Evolutionary conservation across 2,329 filamentous ascomycete species (phyloP), one percentile per base, ranked within the genome.

Genomic region (Neopestalotiopsis sp.): DNA sequence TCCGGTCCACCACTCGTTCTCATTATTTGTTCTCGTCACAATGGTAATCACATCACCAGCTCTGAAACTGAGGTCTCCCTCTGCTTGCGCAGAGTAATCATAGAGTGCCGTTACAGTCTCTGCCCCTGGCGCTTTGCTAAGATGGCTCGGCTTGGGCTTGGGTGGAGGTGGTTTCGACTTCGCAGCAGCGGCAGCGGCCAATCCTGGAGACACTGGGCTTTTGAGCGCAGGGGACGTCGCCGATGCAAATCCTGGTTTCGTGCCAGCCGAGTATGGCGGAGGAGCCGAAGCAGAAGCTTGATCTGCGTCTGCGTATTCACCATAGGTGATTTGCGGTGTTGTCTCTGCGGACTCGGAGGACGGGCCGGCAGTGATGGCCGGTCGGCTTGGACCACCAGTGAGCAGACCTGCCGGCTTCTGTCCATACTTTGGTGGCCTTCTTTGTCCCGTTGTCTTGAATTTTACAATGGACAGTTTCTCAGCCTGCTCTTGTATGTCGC

Each of bases 1-100:
- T 49, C 96, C 96, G 9, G 87, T 91, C 96, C 96, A 99, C 96
- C 96, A 99, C 81, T 99, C 96, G 74, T 99, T 98, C 65, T 94
- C 91, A 76, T 97, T 98, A 71, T 88, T 86, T n/a, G 94, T 97
- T 73, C 93, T 88, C 70, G 87, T 87, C 2, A 96, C 80, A 74
- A 99, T 95, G 80, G 98, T 95, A 76, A 99, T 98, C 4, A 92
- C 83, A 71, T 99, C 96, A 5, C 95, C 95, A 0, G 94, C 90
- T 20, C 88, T 88, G 83, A 99, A 99, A 76, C 93, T 97, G 71
- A 99, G 84, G 78, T 99, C 96, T 3, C 95, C 95, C 72, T 97
- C 94, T 1, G 95, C 95, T 79, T 98, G 95, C 5, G 96, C 96
- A 71, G 97, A 94, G 77, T 97, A 99, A 78, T 98, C 96, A 81